These are phyloP conservation scores for Filosporella fistucella DNA, from an alignment of 495 filamentous ascomycete genomes.

Conservation along the genomic window DNA sequence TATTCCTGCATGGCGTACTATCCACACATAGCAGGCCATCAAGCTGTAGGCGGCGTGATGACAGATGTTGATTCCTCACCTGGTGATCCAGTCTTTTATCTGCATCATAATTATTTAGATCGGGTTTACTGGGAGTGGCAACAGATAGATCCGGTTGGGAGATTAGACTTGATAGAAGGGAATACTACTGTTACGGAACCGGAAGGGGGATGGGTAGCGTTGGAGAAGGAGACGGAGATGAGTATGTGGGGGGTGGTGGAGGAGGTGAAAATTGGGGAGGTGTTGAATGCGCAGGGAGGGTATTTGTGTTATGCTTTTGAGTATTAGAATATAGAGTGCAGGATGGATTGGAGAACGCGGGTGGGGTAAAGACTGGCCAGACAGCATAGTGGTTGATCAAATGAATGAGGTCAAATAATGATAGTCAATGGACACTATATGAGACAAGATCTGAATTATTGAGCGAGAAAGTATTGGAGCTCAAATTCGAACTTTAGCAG, in stretches of 20 bases:
- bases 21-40: neutral
- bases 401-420: too few species aligned
- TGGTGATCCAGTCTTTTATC: constrained; percentile 8
- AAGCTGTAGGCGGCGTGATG: neutral
- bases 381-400: too few species aligned
- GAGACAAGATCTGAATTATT: too few species aligned
- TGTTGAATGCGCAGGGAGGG: neutral
- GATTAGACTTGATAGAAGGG: neutral
- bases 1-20: constrained; percentile 1
- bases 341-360: too few species aligned
- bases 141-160: neutral
- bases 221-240: neutral
- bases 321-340: too few species aligned
- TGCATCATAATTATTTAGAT: constrained; percentile 6
- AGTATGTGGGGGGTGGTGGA: neutral
- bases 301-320: constrained; percentile 1
- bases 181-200: neutral
- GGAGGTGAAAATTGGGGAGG: neutral
- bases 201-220: neutral
- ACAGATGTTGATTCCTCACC: constrained; percentile 1
- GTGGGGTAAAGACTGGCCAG: too few species aligned
- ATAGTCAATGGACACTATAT: too few species aligned
- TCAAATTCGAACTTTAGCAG: too few species aligned
- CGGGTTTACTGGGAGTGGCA: constrained; percentile 6
- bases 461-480: too few species aligned